These are phyloP conservation scores for Globisporangium spiculum DNA, from an alignment of 352 stramenopile genomes.

Conservation along the genomic window DNA sequence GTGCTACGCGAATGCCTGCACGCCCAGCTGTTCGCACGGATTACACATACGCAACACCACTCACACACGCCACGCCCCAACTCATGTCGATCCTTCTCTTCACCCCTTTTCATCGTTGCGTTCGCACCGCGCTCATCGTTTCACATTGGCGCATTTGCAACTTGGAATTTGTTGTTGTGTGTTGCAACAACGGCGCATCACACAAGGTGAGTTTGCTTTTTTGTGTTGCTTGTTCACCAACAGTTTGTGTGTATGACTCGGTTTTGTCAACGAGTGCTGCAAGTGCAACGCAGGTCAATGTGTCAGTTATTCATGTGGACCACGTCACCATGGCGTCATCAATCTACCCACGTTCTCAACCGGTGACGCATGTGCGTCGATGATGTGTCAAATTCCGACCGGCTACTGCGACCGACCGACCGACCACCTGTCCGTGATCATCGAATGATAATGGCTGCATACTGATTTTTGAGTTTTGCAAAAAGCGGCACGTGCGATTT, in stretches of 20 bases:
- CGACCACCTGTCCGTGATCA: neutral
- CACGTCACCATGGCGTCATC: neutral
- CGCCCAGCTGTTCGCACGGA: no score
- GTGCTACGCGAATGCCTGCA: no score
- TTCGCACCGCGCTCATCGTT: neutral
- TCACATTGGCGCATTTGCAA: neutral
- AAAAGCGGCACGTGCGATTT: neutral
- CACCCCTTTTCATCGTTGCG: neutral
- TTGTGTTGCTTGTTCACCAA: neutral
- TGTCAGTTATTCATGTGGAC: constrained; percentile 9
- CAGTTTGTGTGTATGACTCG: neutral
- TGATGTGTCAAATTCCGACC: neutral
- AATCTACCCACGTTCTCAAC: no score
- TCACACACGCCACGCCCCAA: neutral
- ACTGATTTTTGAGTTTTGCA: no score
- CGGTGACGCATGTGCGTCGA: neutral
- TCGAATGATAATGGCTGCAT: constrained; percentile 1
- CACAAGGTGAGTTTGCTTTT: neutral
- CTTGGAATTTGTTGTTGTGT: neutral
- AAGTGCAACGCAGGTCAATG: constrained; percentile 9
- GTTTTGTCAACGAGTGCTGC: neutral
- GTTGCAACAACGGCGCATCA: neutral
- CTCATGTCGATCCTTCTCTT: neutral
- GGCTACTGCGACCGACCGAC: neutral
- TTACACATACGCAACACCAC: no score